Conservation (phyloP, 2,329 filamentous ascomycete genomes). For the Fusarium setosum region DNA sequence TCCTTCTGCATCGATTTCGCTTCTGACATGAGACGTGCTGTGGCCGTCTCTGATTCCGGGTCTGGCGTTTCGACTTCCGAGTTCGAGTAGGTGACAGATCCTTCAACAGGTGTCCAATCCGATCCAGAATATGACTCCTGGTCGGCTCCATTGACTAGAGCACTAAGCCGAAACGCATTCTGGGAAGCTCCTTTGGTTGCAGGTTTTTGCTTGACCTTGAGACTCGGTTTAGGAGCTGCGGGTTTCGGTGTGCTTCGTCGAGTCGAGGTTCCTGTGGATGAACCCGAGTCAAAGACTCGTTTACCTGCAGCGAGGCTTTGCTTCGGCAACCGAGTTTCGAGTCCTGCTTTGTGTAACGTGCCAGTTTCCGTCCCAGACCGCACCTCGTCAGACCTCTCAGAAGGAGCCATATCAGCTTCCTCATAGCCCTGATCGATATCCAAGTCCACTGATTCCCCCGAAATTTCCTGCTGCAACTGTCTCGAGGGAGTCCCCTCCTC, state of each 20-base stretch:
- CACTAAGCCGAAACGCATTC: not conserved
- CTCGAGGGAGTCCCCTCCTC: conserved; percentile 45
- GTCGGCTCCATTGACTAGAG: not conserved
- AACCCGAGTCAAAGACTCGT: not conserved
- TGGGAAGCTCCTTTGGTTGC: not conserved
- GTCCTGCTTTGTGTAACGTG: not conserved
- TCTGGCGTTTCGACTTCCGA: conserved; percentile 10
- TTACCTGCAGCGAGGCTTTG: not conserved
- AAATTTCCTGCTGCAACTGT: conserved; percentile 41
- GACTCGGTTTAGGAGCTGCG: not conserved
- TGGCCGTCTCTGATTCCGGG: not conserved
- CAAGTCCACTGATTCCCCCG: conserved; percentile 4
- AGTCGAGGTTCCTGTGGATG: conserved; percentile 13
- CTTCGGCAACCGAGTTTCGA: not conserved
- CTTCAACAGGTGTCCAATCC: conserved; percentile 7
- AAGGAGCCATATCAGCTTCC: not conserved
- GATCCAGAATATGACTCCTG: not conserved
- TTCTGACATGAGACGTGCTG: not conserved
- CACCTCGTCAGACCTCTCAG: not conserved
- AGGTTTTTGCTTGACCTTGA: conserved; percentile 8
- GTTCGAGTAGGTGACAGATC: conserved; percentile 10
- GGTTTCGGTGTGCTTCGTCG: conserved; percentile 15
- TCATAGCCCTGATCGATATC: conserved; percentile 8
- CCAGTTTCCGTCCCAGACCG: not conserved
- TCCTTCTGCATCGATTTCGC: conserved; percentile 1